Conservation (phyloP, 163 green algal genomes). For the Scenedesmus sp. region DNA sequence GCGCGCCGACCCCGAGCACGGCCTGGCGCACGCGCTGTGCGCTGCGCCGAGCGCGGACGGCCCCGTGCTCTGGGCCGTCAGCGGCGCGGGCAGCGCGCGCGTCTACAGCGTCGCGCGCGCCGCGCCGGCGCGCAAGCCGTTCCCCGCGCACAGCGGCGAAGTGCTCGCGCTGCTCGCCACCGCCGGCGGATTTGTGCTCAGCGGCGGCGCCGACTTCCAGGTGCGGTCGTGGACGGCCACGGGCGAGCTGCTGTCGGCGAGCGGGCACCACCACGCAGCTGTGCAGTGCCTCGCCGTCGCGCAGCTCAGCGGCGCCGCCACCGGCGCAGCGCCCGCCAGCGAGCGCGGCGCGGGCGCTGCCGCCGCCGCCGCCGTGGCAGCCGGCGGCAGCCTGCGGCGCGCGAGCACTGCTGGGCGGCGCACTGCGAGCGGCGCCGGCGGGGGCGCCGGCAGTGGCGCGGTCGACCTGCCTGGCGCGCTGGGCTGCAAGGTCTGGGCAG, state of each 20-base stretch:
- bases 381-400: constrained; percentile 8
- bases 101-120: constrained; percentile 16
- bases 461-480: neutral
- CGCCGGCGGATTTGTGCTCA: constrained; percentile 14
- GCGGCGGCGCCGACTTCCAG: constrained; percentile 40
- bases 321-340: neutral
- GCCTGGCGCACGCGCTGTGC: constrained; percentile 19
- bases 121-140: neutral
- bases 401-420: neutral
- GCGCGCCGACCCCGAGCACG: constrained; percentile 1
- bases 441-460: too few species aligned
- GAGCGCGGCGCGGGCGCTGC: neutral
- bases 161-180: constrained; percentile 1
- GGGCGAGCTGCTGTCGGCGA: constrained; percentile 33
- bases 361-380: constrained; percentile 1
- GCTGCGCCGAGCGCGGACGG: neutral
- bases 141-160: constrained; percentile 34
- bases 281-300: constrained; percentile 32
- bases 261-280: constrained; percentile 38
- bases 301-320: neutral
- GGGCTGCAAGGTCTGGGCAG: constrained; percentile 19
- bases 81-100: neutral
- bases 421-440: neutral
- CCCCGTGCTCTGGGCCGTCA: constrained; percentile 33
- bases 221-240: constrained; percentile 24